Percentiles rank a stretch among this genome's conserved stretches.
These are phyloP conservation scores for Aethionema arabicum DNA, from an alignment of 345 rosid genomes.

Conservation along the genomic window DNA sequence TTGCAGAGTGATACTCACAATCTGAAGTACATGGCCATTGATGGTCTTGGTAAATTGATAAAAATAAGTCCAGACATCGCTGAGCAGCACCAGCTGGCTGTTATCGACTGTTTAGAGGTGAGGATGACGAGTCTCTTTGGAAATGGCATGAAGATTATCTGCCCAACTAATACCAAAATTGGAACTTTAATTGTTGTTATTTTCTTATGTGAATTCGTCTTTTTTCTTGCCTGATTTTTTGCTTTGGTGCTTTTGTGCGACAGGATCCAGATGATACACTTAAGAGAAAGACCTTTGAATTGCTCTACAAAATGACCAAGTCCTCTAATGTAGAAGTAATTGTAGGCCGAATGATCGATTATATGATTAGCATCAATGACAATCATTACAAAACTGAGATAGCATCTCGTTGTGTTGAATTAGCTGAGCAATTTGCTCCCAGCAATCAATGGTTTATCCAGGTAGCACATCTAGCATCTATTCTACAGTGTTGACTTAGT, in stretches of 20 bases:
- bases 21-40: conserved; percentile 94
- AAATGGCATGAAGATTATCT: too few relatives aligned
- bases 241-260: conserved; percentile 15
- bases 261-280: conserved; percentile 99
- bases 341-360: conserved; percentile 96
- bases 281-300: conserved; percentile 92
- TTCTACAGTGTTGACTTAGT: neutral
- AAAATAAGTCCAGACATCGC: conserved; percentile 90
- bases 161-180: neutral
- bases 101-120: conserved; percentile 99
- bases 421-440: conserved; percentile 98
- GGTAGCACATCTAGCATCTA: conserved; percentile 45
- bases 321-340: conserved; percentile 96
- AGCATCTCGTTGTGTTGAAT: conserved; percentile 93
- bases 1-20: conserved; percentile 96
- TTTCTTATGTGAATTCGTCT: neutral
- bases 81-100: conserved; percentile 98
- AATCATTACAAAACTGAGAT: conserved; percentile 97
- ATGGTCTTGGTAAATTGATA: conserved; percentile 89
- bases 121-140: conserved; percentile 16
- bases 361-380: conserved; percentile 91
- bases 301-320: conserved; percentile 95
- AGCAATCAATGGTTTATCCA: conserved; percentile 98
- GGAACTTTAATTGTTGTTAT: neutral
- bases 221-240: conserved; percentile 12